A percentile compares a stretch with the other conserved stretches of the same genome.
phyloP scores from a whole-genome alignment of 177 flowering plant species.

The Tripterygium wilfordii region DNA sequence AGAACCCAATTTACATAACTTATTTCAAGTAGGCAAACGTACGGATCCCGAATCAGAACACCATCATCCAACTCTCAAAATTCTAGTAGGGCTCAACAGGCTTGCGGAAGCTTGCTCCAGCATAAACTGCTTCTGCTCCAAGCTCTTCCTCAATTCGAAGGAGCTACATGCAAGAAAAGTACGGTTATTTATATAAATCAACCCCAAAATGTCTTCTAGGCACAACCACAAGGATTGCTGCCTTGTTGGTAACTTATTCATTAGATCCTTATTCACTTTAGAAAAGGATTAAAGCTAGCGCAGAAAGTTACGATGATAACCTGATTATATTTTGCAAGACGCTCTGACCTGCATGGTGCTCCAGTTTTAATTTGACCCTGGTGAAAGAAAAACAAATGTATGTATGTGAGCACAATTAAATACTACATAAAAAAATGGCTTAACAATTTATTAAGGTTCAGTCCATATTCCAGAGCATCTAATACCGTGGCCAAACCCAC shows the following conservation, averaged over 20 bases:
- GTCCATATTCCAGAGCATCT: too few species aligned
- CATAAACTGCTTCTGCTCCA: conserved; percentile 74
- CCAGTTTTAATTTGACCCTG: conserved; percentile 97
- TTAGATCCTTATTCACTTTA: too few species aligned
- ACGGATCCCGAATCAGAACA: neutral
- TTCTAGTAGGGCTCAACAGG: conserved; percentile 65
- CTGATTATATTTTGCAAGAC: conserved; percentile 91
- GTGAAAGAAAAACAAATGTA: neutral
- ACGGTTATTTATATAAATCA: too few species aligned
- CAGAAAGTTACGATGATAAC: conserved; percentile 14
- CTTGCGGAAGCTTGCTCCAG: conserved; percentile 66
- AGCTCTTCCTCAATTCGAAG: conserved; percentile 88
- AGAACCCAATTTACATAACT: neutral
- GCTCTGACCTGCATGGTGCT: conserved; percentile 96
- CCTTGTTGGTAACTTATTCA: too few species aligned
- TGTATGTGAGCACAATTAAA: neutral
- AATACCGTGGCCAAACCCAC: conserved; percentile 90
- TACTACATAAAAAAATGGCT: neutral
- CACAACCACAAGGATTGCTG: too few species aligned
- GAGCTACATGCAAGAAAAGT: conserved; percentile 31
- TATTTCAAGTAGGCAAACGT: neutral
- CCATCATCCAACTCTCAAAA: neutral
- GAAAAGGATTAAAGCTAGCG: neutral
- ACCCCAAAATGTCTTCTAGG: too few species aligned
- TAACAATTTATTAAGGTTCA: neutral